A percentile compares a stretch with the other conserved stretches of the same genome.
Evolutionary conservation across 331 rosid genomes (phyloP).

Genomic region (Malus hybrid): DNA sequence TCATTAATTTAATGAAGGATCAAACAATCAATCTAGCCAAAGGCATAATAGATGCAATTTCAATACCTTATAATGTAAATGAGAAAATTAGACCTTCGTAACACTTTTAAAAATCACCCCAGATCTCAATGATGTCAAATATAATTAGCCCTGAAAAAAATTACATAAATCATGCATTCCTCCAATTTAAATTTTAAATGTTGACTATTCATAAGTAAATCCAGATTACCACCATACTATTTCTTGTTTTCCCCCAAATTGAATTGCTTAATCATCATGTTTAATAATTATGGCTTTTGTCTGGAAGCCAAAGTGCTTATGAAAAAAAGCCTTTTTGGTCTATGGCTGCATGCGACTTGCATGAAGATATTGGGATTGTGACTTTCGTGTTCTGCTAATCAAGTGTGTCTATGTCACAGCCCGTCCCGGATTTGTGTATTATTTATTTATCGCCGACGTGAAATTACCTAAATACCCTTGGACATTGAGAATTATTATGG

Average conservation of each 20-base stretch:
- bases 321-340: background rate
- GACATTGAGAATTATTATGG: too few species aligned
- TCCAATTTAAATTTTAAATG: conserved; percentile 6
- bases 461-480: too few species aligned
- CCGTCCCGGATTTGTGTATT: too few species aligned
- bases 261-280: conserved; percentile 1
- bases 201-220: background rate
- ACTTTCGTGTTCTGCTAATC: background rate
- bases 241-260: background rate
- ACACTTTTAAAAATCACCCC: background rate
- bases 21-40: background rate
- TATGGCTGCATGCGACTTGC: background rate
- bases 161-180: background rate
- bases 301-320: background rate
- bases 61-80: background rate
- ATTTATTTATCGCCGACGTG: too few species aligned
- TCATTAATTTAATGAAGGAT: too few species aligned
- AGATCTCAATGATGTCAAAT: conserved; percentile 6
- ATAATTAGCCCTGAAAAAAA: background rate
- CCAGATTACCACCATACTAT: background rate
- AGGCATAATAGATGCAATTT: too few species aligned
- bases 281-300: background rate
- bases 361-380: background rate
- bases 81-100: background rate
- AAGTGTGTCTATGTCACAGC: too few species aligned